Evolutionary conservation across 2,329 filamentous ascomycete genomes (phyloP).

Genomic region (Diplodia scrobiculata): DNA sequence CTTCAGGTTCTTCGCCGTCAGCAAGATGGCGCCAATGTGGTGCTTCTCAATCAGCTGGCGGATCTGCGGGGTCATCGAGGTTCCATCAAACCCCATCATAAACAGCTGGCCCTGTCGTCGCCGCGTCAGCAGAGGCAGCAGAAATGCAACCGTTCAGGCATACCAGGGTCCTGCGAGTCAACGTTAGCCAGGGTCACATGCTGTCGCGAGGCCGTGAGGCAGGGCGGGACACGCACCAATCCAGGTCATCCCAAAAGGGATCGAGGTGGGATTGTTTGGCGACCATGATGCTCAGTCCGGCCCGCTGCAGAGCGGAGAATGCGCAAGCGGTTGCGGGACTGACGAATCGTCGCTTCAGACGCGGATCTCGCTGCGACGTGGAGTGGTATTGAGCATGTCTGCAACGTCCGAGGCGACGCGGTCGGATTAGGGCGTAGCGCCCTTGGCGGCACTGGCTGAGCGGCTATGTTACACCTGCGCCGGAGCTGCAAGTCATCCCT

Average conservation of each 20-base stretch:
- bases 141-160: conserved; percentile 34
- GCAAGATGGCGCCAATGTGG: conserved; percentile 82
- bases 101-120: conserved; percentile 67
- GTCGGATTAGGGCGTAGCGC: conserved; percentile 27
- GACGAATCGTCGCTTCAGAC: conserved; percentile 29
- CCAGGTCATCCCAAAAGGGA: conserved; percentile 69
- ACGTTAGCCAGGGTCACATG: conserved; percentile 43
- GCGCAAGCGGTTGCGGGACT: background rate
- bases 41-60: conserved; percentile 77
- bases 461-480: conserved; percentile 28
- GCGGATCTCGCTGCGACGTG: conserved; percentile 27
- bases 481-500: conserved; percentile 29
- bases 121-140: conserved; percentile 31
- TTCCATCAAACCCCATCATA: conserved; percentile 85
- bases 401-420: conserved; percentile 28
- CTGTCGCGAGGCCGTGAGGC: conserved; percentile 33
- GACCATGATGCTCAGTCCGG: conserved; percentile 57
- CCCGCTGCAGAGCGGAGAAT: conserved; percentile 30
- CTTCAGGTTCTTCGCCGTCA: conserved; percentile 83
- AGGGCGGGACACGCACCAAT: conserved; percentile 60
- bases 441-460: conserved; percentile 19
- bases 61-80: conserved; percentile 79
- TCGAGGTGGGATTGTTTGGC: conserved; percentile 49
- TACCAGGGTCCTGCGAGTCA: conserved; percentile 50
- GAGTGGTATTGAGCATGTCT: conserved; percentile 31